phyloP scores from a whole-genome alignment of 495 filamentous ascomycete genomes.

The Beverwykella pulmonaria region DNA sequence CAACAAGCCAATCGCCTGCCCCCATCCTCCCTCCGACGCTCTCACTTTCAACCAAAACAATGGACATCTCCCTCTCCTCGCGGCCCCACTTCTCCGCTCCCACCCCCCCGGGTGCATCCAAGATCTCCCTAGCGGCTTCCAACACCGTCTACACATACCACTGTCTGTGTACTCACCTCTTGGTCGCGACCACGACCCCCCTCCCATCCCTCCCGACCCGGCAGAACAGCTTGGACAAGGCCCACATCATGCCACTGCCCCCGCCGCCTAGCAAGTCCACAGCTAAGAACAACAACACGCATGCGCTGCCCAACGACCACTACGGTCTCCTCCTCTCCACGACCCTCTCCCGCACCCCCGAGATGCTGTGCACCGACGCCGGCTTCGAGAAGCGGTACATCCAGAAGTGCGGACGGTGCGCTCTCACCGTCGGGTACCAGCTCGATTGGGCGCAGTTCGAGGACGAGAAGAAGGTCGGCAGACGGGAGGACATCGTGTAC shows the following conservation, averaged over 20 bases:
- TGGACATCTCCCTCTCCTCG: slow-evolving; percentile 17
- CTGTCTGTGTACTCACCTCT: slow-evolving; percentile 72
- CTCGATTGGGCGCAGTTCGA: slow-evolving; percentile 50
- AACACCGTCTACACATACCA: slow-evolving; percentile 65
- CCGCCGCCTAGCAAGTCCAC: slow-evolving; percentile 17
- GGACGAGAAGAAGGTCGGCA: slow-evolving; percentile 38
- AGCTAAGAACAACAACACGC: background rate
- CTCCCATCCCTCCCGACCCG: slow-evolving; percentile 60
- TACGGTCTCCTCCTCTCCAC: slow-evolving; percentile 57
- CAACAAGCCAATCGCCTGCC: background rate
- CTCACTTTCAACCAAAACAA: background rate
- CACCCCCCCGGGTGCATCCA: background rate
- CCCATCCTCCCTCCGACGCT: background rate
- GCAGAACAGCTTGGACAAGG: slow-evolving; percentile 48
- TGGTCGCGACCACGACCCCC: slow-evolving; percentile 65
- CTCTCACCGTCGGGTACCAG: slow-evolving; percentile 65
- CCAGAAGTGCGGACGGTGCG: slow-evolving; percentile 65
- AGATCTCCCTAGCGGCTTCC: slow-evolving; percentile 29
- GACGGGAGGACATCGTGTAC: slow-evolving; percentile 58
- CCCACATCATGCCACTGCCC: slow-evolving; percentile 43
- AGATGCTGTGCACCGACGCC: slow-evolving; percentile 63
- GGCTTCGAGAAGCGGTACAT: slow-evolving; percentile 73
- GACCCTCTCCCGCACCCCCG: slow-evolving; percentile 52
- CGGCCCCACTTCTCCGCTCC: slow-evolving; percentile 16
- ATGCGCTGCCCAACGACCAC: slow-evolving; percentile 37